Base-by-base conservation (phyloP, 257 asterid species). In the Solanum piurae region DNA sequence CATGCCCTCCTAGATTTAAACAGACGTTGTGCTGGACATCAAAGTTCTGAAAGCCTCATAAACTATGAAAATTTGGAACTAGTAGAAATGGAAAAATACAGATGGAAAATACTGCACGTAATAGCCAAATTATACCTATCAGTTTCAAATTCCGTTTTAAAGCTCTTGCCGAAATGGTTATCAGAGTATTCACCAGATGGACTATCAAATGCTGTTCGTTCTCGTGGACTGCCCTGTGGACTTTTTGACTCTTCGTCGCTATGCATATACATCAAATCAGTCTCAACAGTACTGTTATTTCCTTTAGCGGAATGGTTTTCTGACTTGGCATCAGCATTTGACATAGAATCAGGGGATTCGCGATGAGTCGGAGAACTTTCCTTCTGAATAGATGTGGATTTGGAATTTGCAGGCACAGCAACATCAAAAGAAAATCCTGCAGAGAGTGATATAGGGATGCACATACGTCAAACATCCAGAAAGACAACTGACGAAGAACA, bases 171-270 rank as follows among this genome's bases (percentile, higher is more conserved):
- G 84, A 91, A 92, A 90, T 91, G 96, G 87, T 88, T 89, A 52
- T 93, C 98, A 14, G 96, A 87, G 90, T 92, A 90, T 84, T 94
- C 98, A 87, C 86, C 89, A 38, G 98, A 89, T 42, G 98, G 98
- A 88, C 98, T 96, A 88, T 92, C 95, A 79, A 90, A 88, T 87
- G 91, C 52, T 29, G 92, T 87, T 90, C 87, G 92, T 88, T 95
- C 89, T 88, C 88, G 88, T 86, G 98, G 98, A 92, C 98, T 95
- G 72, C 92, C 95, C 82, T 40, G 95, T 44, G 96, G 94, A 90
- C 98, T 97, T 91, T 94, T 94, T 46, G 98, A 91, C 86, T 95
- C 99, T 83, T 95, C 99, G 36, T 94, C 98, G 36, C 98, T 93
- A 85, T 88, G 92, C 36, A 83, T 27, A 87, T 90, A 92, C 34